Evolutionary conservation across 768 basidiomycete species (phyloP).

Genomic region (Termitomyces titanicus): DNA sequence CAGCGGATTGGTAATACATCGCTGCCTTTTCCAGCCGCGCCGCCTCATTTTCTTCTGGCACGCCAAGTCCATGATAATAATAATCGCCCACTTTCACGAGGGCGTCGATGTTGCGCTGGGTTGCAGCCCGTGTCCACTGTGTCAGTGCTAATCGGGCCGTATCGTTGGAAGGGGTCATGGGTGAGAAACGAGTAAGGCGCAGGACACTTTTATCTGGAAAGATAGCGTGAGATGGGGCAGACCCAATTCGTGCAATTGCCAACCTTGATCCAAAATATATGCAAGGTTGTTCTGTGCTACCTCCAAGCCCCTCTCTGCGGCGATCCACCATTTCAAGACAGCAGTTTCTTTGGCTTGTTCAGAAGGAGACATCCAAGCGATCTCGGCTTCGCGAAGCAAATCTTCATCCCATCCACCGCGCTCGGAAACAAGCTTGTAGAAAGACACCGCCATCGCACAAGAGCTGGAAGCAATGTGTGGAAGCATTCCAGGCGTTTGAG

Average conservation of each 20-base stretch:
- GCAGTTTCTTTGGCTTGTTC: slow-evolving; percentile 78
- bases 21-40: slow-evolving; percentile 85
- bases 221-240: neutral
- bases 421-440: slow-evolving; percentile 90
- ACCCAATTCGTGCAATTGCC: slow-evolving; percentile 13
- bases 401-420: slow-evolving; percentile 87
- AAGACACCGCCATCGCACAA: slow-evolving; percentile 88
- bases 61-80: slow-evolving; percentile 88
- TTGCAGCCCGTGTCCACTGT: slow-evolving; percentile 93
- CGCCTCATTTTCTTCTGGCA: slow-evolving; percentile 61
- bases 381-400: slow-evolving; percentile 76
- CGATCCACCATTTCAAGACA: slow-evolving; percentile 92
- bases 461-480: slow-evolving; percentile 58
- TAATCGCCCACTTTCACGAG: slow-evolving; percentile 98
- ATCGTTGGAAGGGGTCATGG: slow-evolving; percentile 72
- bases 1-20: slow-evolving; percentile 91
- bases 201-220: slow-evolving; percentile 64
- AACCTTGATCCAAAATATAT: slow-evolving; percentile 88
- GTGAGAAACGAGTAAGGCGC: slow-evolving; percentile 64
- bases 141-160: slow-evolving; percentile 82
- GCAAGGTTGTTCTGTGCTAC: slow-evolving; percentile 95
- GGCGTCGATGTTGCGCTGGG: slow-evolving; percentile 93
- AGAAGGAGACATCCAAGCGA: slow-evolving; percentile 64
- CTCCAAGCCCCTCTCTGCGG: slow-evolving; percentile 90
- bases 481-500: slow-evolving; percentile 39